These are phyloP conservation scores for Mrakiaceae sp. DNA, from an alignment of 1,284 basidiomycete genomes.

Conservation along the genomic window DNA sequence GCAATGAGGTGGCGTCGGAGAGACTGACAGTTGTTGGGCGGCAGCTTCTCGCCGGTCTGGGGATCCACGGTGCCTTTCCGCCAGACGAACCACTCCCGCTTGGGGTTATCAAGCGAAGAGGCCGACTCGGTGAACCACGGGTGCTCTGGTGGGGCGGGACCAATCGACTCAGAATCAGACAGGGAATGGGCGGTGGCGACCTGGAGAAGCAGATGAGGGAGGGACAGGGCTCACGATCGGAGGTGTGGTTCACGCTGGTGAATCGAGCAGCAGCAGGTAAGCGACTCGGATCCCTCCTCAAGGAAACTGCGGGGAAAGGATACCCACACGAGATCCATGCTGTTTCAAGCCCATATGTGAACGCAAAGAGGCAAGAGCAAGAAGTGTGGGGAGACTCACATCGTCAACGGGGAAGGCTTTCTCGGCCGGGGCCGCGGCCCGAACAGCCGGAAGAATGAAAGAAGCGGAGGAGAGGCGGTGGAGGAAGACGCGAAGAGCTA, in stretches of 20 bases:
- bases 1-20: not conserved
- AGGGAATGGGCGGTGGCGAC: no score
- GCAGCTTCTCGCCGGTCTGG: conserved; percentile 23
- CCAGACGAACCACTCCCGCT: conserved; percentile 41
- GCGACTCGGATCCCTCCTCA: no score
- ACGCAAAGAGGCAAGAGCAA: not conserved
- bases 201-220: no score
- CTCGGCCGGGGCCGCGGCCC: no score
- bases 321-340: conserved; percentile 33
- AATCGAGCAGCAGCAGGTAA: no score
- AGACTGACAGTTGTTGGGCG: conserved; percentile 40
- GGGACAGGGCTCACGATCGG: no score
- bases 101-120: conserved; percentile 30
- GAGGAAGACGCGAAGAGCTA: no score
- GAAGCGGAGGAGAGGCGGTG: no score
- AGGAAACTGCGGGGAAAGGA: not conserved
- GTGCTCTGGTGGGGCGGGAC: no score
- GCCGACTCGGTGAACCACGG: conserved; percentile 38
- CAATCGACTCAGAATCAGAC: no score
- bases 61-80: conserved; percentile 18
- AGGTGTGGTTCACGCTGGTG: no score
- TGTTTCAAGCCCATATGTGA: not conserved
- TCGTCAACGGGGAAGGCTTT: not conserved
- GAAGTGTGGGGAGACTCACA: not conserved
- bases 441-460: no score